Evolutionary conservation across 805 yeast species (phyloP), one percentile per base, ranked within the genome.

Genomic region (Ogataea siamensis): DNA sequence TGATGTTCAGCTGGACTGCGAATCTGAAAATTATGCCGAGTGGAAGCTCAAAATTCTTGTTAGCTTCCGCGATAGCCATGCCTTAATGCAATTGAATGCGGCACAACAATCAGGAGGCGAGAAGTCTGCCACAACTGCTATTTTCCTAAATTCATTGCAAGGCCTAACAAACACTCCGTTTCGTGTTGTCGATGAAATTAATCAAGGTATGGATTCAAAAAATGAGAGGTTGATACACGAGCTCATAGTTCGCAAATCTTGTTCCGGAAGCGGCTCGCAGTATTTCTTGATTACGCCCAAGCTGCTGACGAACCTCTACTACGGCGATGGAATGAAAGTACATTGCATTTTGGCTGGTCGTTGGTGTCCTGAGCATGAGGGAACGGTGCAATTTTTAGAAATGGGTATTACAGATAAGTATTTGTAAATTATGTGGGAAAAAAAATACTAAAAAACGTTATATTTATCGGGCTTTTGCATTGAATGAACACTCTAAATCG

Each of bases 91-190:
- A 13, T 68, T 93, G 33, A 89, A 87, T 53, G 78, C 87, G n/a
- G 87, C 83, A 41, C 78, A 91, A 3, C 99, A 93, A 58, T 87
- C 96, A 1, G 99, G 99, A 40, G 99, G 99, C 34, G 99, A 93
- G 61, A 76, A 96, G 54, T 95, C 98, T 1, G 96, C 93, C 0
- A 82, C 97, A 0, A 93, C 98, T 0, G 91, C 91, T 2, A 75
- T 89, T 36, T 93, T 84, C 57, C 74, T 93, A 55, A 85, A 93
- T 70, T 81, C 98, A 1, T 67, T 93, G 46, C 99, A 93, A 64
- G 91, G 88, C 8, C 70, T 84, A 40, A 81, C 97, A 0, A 73
- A 74, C 19, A 87, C 96, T 0, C 98, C 99, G 7, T 87, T 93
- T 55, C 70, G 98, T 55, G 89, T 91, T 3, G 96, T 93, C 6